Conservation (phyloP, 176 grass and related monocot species). For the Alloteropsis semialata region DNA sequence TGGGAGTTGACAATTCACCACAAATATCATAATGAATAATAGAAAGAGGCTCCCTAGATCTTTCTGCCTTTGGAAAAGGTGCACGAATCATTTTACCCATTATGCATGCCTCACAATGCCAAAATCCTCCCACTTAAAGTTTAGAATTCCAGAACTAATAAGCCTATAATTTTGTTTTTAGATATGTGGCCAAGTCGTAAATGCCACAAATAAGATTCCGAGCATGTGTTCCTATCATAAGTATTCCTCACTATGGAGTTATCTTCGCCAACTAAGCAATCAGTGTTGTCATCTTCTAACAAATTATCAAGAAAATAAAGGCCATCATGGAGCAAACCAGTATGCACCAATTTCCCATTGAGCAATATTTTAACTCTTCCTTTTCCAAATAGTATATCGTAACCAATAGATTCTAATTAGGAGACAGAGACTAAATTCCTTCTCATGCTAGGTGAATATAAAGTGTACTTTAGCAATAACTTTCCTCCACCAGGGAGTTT, state of each 20-base stretch:
- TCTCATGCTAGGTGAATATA: neutral
- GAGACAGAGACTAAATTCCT: neutral
- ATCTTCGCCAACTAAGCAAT: neutral
- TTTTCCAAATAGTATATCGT: neutral
- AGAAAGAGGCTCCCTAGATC: too few relatives aligned
- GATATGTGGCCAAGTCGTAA: neutral
- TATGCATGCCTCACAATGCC: neutral
- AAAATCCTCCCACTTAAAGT: conserved; percentile 11
- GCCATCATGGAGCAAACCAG: neutral
- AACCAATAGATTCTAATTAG: neutral
- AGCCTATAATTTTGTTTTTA: too few relatives aligned
- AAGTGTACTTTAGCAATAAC: neutral
- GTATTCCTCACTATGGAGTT: too few relatives aligned
- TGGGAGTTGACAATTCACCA: too few relatives aligned
- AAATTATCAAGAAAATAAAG: neutral
- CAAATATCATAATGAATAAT: too few relatives aligned
- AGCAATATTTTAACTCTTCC: neutral
- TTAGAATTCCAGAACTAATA: conserved; percentile 15
- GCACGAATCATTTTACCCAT: neutral
- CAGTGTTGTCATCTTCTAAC: neutral
- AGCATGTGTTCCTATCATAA: neutral
- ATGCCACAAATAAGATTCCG: neutral
- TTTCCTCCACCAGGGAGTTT: neutral
- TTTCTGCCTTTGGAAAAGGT: too few relatives aligned
- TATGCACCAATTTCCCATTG: neutral